Percentiles rank a stretch among this genome's conserved stretches.
These are phyloP conservation scores for Fusarium hostae DNA, from an alignment of 2,329 filamentous ascomycete genomes.

Conservation along the genomic window DNA sequence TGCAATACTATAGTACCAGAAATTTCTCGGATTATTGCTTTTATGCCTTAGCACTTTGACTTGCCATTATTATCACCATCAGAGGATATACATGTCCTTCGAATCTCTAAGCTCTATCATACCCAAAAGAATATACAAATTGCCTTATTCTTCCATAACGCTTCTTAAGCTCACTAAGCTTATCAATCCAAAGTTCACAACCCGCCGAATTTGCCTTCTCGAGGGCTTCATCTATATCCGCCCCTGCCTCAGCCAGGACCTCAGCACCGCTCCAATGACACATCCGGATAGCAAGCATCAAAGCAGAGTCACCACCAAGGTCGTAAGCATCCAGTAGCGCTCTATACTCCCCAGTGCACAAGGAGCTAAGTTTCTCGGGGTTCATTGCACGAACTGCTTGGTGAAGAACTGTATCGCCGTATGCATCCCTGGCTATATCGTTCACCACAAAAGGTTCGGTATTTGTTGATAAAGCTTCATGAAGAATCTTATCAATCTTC, in stretches of 20 bases:
- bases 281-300: not conserved
- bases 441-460: fast-evolving
- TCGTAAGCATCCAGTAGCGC: not conserved
- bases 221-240: not conserved
- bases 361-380: fast-evolving
- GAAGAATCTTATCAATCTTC: not conserved
- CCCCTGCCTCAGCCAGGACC: fast-evolving
- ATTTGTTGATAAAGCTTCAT: fast-evolving
- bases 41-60: no score
- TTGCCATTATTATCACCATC: no score
- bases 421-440: not conserved
- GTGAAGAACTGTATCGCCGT: not conserved
- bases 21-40: not conserved
- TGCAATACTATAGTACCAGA: not conserved
- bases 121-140: fast-evolving
- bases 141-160: fast-evolving
- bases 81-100: no score
- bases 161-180: fast-evolving
- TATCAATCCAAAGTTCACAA: not conserved
- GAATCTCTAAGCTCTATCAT: fast-evolving
- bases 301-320: not conserved
- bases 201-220: fast-evolving
- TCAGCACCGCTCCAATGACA: not conserved
- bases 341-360: fast-evolving
- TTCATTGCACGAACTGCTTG: not conserved